Conservation (phyloP, 148 eudicot genomes). For the Simmondsia chinensis region DNA sequence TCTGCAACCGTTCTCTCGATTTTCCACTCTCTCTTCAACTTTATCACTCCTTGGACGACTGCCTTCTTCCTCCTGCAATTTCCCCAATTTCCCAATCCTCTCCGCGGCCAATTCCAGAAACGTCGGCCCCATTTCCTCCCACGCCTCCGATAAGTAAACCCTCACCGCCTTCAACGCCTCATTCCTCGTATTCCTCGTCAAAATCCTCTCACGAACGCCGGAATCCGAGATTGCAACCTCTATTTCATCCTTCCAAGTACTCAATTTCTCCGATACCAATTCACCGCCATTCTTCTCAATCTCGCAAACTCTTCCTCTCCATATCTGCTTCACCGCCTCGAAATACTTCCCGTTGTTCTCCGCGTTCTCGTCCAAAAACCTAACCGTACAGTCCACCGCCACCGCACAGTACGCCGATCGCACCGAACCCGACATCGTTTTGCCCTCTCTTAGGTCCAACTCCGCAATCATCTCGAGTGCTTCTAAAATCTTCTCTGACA, state of each 20-base stretch:
- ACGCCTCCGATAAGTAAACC: slow-evolving; percentile 34
- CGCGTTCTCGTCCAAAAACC: slow-evolving; percentile 18
- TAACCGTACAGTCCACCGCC: slow-evolving; percentile 54
- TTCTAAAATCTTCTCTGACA: slow-evolving; percentile 34
- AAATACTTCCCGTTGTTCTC: slow-evolving; percentile 24
- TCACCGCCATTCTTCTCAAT: slow-evolving; percentile 33
- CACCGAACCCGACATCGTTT: slow-evolving; percentile 22
- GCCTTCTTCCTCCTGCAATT: not conserved
- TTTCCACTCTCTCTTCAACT: not conserved
- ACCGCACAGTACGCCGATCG: slow-evolving; percentile 52
- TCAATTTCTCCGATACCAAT: slow-evolving; percentile 38
- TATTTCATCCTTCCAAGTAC: slow-evolving; percentile 31
- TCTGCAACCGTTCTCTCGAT: too few relatives aligned
- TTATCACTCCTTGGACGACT: not conserved
- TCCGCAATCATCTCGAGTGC: slow-evolving; percentile 36
- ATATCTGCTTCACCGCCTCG: slow-evolving; percentile 41
- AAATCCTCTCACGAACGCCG: slow-evolving; percentile 17
- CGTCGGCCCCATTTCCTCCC: slow-evolving; percentile 48
- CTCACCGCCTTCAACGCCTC: slow-evolving; percentile 38
- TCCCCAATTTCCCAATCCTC: slow-evolving; percentile 6
- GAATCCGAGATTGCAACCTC: slow-evolving; percentile 49
- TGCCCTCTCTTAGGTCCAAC: slow-evolving; percentile 18
- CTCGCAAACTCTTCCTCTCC: slow-evolving; percentile 39
- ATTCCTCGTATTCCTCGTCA: slow-evolving; percentile 26
- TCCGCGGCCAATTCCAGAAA: slow-evolving; percentile 42